Percentiles rank a stretch among this genome's conserved stretches.
Conservation (phyloP, 257 asterid genomes). For the Jasminum sambac region DNA sequence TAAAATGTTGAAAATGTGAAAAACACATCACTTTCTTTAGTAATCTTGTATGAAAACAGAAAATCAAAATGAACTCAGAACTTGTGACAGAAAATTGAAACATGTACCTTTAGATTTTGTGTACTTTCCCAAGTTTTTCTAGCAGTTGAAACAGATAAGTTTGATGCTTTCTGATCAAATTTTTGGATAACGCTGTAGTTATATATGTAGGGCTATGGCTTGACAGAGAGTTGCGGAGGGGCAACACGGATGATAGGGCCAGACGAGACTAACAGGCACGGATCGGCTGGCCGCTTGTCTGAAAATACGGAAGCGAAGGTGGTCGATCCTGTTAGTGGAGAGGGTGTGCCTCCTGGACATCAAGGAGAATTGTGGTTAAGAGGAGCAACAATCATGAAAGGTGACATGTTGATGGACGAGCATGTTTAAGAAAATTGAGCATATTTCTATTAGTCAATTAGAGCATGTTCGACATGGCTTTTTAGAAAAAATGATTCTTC, state of each 20-base stretch:
- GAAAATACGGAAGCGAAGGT: slow-evolving; percentile 74
- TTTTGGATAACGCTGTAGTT: slow-evolving; percentile 3
- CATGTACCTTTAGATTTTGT: neutral
- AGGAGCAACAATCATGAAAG: slow-evolving; percentile 80
- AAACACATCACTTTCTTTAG: too few relatives aligned
- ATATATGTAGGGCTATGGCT: slow-evolving; percentile 70
- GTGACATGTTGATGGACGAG: slow-evolving; percentile 30
- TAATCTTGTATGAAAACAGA: too few relatives aligned
- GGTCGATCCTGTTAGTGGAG: slow-evolving; percentile 73
- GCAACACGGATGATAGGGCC: slow-evolving; percentile 54
- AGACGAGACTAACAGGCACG: slow-evolving; percentile 55
- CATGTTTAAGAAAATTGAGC: neutral
- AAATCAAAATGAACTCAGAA: too few relatives aligned
- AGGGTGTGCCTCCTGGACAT: slow-evolving; percentile 64
- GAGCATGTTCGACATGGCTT: too few relatives aligned
- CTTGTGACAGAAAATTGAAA: too few relatives aligned
- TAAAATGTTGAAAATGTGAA: too few relatives aligned
- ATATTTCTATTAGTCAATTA: too few relatives aligned
- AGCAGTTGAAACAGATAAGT: neutral
- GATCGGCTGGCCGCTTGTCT: slow-evolving; percentile 78
- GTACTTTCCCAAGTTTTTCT: neutral
- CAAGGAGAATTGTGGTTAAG: slow-evolving; percentile 87
- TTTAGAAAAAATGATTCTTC: too few relatives aligned
- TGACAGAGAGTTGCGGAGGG: slow-evolving; percentile 82
- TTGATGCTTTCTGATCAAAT: neutral